Percentiles rank a stretch among this genome's conserved stretches.
Evolutionary conservation across 2,329 filamentous ascomycete species (phyloP).

Genomic region (Aspergillus sp.): DNA sequence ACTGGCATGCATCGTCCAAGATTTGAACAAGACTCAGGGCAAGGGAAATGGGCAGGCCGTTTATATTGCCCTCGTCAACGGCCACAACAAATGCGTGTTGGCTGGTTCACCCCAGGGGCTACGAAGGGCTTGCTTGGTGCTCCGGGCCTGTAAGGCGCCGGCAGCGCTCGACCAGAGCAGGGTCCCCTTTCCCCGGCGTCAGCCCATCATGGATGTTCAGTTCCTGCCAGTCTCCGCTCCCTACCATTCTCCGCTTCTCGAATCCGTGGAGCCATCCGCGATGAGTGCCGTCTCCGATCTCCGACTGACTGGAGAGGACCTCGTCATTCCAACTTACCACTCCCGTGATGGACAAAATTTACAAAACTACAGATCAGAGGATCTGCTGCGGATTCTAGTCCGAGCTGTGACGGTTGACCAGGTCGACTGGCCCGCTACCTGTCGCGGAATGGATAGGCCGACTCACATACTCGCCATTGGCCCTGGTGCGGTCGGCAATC

Average conservation of each 20-base stretch:
- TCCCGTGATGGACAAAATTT: constrained; percentile 84
- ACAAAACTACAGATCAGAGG: constrained; percentile 57
- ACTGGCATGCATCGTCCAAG: constrained; percentile 97
- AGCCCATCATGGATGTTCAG: constrained; percentile 90
- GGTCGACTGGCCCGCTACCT: constrained; percentile 94
- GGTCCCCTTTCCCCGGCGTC: constrained; percentile 88
- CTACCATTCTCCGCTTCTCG: constrained; percentile 93
- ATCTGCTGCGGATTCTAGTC: constrained; percentile 76
- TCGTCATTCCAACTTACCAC: constrained; percentile 81
- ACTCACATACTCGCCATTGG: constrained; percentile 96
- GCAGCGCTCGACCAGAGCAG: constrained; percentile 95
- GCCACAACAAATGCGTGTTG: constrained; percentile 91
- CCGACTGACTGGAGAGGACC: constrained; percentile 59
- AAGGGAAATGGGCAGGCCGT: constrained; percentile 81
- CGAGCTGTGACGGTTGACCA: constrained; percentile 90
- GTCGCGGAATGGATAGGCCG: constrained; percentile 76
- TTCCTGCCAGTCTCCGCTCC: constrained; percentile 96
- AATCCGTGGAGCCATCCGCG: constrained; percentile 70
- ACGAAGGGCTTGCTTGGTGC: constrained; percentile 86
- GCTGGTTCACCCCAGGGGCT: constrained; percentile 92
- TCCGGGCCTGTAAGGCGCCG: constrained; percentile 93
- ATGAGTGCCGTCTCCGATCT: constrained; percentile 80
- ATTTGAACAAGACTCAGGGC: no score
- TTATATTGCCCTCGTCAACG: constrained; percentile 90
- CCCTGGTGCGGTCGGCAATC: constrained; percentile 89